Evolutionary conservation across 139 green algal genomes (phyloP), one percentile per base, ranked within the genome.

Genomic region (Closterium sp.): DNA sequence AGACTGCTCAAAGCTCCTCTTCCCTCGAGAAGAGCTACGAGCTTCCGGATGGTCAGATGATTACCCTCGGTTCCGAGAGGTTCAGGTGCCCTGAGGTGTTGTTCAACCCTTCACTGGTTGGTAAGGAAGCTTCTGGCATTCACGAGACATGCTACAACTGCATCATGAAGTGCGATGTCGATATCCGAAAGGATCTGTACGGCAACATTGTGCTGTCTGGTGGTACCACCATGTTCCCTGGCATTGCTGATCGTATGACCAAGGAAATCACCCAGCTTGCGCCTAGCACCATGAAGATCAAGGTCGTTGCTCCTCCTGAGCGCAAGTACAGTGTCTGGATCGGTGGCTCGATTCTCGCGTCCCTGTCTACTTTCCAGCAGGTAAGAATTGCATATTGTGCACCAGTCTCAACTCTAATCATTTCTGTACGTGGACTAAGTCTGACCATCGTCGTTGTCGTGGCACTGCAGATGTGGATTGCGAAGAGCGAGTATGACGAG

Each of bases 401-500:
- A 84, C 69, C 9, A 84, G 8, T 4, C 8, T 33, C 38, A 66
- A 66, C 19, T 66, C 38, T 66, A 66, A 66, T 10, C 3, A 16
- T 1, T 16, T 66, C 19, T 66, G 1, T 85, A 19, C 30, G 9
- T 34, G 81, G 0, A 10, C n/a, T 85, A 85, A 85, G 0, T 85
- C 16, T 85, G 10, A 30, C 2, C 4, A 83, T 83, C 64, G 64
- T 33, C 2, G 28, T 32, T 88, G 2, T 91, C 9, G 3, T 10
- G 30, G 30, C 28, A 85, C 87, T 91, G 90, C 90, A 93, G 90
- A 98, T 98, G 97, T 99, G 97, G 96, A 98, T 99, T 92, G 90
- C 95, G 36, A 99, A 98, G 96, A 83, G 25, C 92, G 97, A 99
- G 92, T 99, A 99, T 94, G 98, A 99, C 76, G 98, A 99, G 95